Percentiles rank a stretch among this genome's conserved stretches.
Conservation (phyloP, 768 basidiomycete genomes). For the Lentinula raphanica region DNA sequence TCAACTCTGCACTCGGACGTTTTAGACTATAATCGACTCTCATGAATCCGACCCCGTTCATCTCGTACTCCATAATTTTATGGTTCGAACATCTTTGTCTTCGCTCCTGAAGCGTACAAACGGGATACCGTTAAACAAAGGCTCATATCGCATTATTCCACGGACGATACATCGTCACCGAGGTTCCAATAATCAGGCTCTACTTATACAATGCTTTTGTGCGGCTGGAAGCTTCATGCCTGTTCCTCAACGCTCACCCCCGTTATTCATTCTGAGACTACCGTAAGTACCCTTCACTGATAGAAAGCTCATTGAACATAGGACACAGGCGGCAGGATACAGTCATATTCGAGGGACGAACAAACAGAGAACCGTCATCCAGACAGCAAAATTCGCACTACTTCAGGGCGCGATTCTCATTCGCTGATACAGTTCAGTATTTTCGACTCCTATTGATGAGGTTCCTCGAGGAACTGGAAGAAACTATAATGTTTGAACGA, state of each 20-base stretch:
- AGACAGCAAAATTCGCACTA: background rate
- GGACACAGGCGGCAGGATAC: background rate
- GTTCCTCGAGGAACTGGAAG: background rate
- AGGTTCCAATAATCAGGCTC: background rate
- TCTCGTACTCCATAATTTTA: too few species aligned
- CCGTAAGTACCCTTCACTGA: background rate
- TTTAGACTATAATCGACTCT: too few species aligned
- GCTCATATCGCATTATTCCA: background rate
- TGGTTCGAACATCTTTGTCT: too few species aligned
- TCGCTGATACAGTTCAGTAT: background rate
- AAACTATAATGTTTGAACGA: background rate
- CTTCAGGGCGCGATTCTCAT: background rate
- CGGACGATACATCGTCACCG: background rate
- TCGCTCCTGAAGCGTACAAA: too few species aligned
- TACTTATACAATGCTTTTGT: background rate
- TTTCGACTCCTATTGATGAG: background rate
- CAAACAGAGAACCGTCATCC: background rate
- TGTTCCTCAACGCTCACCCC: background rate
- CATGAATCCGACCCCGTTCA: too few species aligned
- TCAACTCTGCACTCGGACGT: too few species aligned
- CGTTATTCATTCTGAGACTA: background rate
- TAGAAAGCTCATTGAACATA: background rate
- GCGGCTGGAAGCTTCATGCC: background rate
- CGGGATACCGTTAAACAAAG: too few species aligned
- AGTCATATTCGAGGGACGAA: conserved; percentile 4